Percentiles rank a stretch among this genome's conserved stretches.
Conservation (phyloP, 2,329 filamentous ascomycete genomes). For the Dendryphion nanum region DNA sequence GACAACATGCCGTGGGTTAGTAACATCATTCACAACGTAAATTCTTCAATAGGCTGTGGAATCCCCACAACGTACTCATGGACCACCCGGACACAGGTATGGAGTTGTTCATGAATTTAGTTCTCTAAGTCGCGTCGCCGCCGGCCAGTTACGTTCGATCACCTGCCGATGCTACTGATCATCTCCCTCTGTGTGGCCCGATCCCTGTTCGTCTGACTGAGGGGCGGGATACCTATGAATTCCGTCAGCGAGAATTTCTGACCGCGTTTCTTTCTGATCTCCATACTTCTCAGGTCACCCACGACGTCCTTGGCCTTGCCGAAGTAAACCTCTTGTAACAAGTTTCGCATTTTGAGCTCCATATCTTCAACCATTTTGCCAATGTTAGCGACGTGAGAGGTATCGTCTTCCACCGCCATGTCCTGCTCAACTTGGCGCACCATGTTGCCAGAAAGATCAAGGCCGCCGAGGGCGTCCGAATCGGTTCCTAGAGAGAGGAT, state of each 20-base stretch:
- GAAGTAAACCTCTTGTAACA: constrained; percentile 98
- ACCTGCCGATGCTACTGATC: constrained; percentile 59
- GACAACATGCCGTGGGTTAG: no score
- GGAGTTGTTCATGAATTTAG: constrained; percentile 2
- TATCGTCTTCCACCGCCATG: constrained; percentile 83
- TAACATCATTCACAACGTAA: no score
- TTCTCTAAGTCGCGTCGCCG: constrained; percentile 2
- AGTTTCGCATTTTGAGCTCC: constrained; percentile 98
- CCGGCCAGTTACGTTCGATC: constrained; percentile 5
- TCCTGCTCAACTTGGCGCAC: constrained; percentile 94
- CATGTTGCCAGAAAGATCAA: constrained; percentile 97
- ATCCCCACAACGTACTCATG: no score
- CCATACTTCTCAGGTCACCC: constrained; percentile 80
- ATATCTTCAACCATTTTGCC: constrained; percentile 93
- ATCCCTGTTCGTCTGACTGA: constrained; percentile 83
- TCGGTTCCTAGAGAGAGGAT: constrained; percentile 81
- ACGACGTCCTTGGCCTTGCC: constrained; percentile 99
- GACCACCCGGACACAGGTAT: no score
- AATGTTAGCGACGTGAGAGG: constrained; percentile 93
- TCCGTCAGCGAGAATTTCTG: constrained; percentile 16
- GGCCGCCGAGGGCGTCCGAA: constrained; percentile 68
- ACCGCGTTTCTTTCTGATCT: constrained; percentile 1
- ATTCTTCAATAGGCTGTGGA: no score
- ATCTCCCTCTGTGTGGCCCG: constrained; percentile 85
- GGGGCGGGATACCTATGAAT: constrained; percentile 61